Evolutionary conservation across 2,329 filamentous ascomycete species (phyloP).

Genomic region (Fusarium dimerum): DNA sequence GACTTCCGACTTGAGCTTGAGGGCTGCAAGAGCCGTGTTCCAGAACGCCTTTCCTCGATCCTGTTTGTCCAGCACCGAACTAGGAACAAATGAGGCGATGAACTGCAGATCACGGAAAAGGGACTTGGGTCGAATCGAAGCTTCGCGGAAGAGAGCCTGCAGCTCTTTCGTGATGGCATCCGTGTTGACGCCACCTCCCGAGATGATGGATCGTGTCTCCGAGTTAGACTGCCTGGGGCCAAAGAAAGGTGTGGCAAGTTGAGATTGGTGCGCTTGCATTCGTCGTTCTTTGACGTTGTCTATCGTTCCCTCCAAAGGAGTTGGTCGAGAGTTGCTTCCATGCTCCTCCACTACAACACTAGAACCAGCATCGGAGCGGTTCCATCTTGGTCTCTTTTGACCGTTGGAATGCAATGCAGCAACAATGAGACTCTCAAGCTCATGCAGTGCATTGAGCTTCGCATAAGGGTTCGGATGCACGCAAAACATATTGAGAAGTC

Average conservation of each 20-base stretch:
- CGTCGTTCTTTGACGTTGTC: slow-evolving; percentile 70
- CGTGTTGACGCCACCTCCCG: slow-evolving; percentile 54
- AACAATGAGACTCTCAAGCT: slow-evolving; percentile 79
- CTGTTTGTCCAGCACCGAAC: slow-evolving; percentile 60
- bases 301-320: slow-evolving; percentile 65
- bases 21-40: slow-evolving; percentile 83
- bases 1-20: slow-evolving; percentile 86
- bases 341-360: slow-evolving; percentile 36
- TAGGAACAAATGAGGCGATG: slow-evolving; percentile 66
- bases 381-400: slow-evolving; percentile 38
- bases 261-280: slow-evolving; percentile 48
- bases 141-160: slow-evolving; percentile 65
- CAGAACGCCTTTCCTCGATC: slow-evolving; percentile 80
- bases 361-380: slow-evolving; percentile 38
- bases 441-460: slow-evolving; percentile 81
- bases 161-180: slow-evolving; percentile 68
- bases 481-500: slow-evolving; percentile 81
- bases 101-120: slow-evolving; percentile 81
- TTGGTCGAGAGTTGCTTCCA: slow-evolving; percentile 37
- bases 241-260: slow-evolving; percentile 29
- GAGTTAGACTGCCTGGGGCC: slow-evolving; percentile 46
- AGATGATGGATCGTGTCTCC: slow-evolving; percentile 52
- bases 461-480: slow-evolving; percentile 84
- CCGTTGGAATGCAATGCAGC: slow-evolving; percentile 59
- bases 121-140: slow-evolving; percentile 72